These are phyloP conservation scores for Penicillium capsulatum DNA, from an alignment of 2,329 filamentous ascomycete genomes.

Conservation along the genomic window DNA sequence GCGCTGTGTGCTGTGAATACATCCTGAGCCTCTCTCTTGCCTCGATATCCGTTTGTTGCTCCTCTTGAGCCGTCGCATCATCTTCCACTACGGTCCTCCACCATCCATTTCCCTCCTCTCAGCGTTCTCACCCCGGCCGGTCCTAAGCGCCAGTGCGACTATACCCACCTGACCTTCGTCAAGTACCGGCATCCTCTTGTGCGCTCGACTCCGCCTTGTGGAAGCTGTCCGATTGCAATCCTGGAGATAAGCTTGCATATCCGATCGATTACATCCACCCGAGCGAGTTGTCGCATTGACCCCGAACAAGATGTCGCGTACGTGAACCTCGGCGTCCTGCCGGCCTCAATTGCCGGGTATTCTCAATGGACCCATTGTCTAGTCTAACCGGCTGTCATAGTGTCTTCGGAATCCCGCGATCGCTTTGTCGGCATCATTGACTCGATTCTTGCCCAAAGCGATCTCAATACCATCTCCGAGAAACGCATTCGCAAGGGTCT, in stretches of 20 bases:
- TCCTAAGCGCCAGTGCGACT: conserved; percentile 38
- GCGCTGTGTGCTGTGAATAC: conserved; percentile 7
- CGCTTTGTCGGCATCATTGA: conserved; percentile 59
- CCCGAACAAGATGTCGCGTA: conserved; percentile 37
- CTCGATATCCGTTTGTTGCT: too few relatives aligned
- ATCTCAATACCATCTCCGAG: conserved; percentile 61
- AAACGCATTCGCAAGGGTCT: conserved; percentile 63
- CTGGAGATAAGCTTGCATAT: not conserved
- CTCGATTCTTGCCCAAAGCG: conserved; percentile 56
- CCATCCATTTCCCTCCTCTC: conserved; percentile 6
- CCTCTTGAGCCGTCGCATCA: not conserved
- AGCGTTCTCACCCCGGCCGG: conserved; percentile 32
- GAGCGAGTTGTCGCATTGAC: conserved; percentile 3
- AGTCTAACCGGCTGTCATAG: conserved; percentile 30
- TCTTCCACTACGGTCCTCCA: conserved; percentile 4
- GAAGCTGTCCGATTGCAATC: conserved; percentile 6
- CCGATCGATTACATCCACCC: not conserved
- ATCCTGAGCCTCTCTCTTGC: too few relatives aligned
- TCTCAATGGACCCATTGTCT: conserved; percentile 20
- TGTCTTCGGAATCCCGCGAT: conserved; percentile 48
- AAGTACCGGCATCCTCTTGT: conserved; percentile 10
- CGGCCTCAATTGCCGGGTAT: conserved; percentile 16
- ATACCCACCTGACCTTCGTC: conserved; percentile 20
- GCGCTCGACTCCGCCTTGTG: conserved; percentile 12
- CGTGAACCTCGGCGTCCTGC: conserved; percentile 23